Conservation (phyloP, 352 stramenopile genomes). For the Pseudoperonospora humuli region DNA sequence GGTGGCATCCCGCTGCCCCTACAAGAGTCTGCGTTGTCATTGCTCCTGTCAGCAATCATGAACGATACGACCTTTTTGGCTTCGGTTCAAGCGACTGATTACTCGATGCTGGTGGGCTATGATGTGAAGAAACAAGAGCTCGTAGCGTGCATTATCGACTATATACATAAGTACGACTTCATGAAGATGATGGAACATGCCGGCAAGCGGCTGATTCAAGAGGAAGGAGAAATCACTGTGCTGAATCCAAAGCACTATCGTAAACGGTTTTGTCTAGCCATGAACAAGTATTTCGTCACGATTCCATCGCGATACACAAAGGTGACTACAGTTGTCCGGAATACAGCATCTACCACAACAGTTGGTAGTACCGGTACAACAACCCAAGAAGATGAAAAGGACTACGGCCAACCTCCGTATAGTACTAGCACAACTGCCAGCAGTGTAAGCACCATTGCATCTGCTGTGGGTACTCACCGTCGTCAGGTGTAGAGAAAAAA, state of each 20-base stretch:
- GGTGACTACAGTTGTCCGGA: constrained; percentile 58
- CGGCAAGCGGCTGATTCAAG: constrained; percentile 82
- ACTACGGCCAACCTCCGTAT: constrained; percentile 22
- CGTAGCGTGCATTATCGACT: constrained; percentile 85
- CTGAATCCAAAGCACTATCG: constrained; percentile 84
- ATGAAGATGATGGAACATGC: constrained; percentile 88
- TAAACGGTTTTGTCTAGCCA: constrained; percentile 75
- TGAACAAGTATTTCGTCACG: constrained; percentile 87
- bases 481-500: constrained; percentile 5
- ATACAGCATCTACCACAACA: constrained; percentile 21
- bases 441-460: constrained; percentile 22
- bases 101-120: constrained; percentile 85
- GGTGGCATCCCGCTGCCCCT: constrained; percentile 73
- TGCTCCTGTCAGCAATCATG: constrained; percentile 76
- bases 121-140: constrained; percentile 82
- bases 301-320: constrained; percentile 84
- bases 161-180: constrained; percentile 88
- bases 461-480: constrained; percentile 11
- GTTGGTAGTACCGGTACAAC: constrained; percentile 16
- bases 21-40: constrained; percentile 74
- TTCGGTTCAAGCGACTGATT: constrained; percentile 79
- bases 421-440: constrained; percentile 24
- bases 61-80: constrained; percentile 83
- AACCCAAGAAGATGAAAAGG: constrained; percentile 25
- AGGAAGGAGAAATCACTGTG: constrained; percentile 85